phyloP scores from a whole-genome alignment of 495 filamentous ascomycete genomes.

The Immersiella caudata region DNA sequence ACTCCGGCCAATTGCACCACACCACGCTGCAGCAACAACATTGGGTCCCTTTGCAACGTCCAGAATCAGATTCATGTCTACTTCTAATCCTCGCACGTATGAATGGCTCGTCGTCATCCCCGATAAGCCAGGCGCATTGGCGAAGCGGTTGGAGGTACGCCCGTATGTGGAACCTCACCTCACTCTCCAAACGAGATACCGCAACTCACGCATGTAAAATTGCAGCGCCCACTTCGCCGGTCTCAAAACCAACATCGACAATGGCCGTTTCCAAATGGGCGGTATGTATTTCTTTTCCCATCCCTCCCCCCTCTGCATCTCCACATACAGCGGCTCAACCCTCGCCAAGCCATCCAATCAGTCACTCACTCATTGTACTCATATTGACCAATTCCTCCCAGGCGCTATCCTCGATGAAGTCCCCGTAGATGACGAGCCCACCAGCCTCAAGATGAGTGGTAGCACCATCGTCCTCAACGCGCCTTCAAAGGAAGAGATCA shows the following conservation, averaged over 20 bases:
- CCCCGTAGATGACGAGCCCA: constrained; percentile 62
- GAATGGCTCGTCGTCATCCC: constrained; percentile 89
- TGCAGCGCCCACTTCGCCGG: constrained; percentile 52
- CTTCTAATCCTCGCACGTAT: constrained; percentile 48
- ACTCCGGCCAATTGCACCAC: background rate
- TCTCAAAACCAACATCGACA: constrained; percentile 47
- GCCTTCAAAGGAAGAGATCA: constrained; percentile 67
- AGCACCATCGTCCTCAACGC: constrained; percentile 66
- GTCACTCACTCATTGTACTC: too few relatives aligned
- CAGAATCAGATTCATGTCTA: constrained; percentile 44
- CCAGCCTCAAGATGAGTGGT: constrained; percentile 65
- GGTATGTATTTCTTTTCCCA: constrained; percentile 43
- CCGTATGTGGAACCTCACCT: constrained; percentile 54
- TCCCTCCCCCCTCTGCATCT: background rate
- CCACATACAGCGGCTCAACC: background rate
- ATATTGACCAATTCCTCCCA: constrained; percentile 34
- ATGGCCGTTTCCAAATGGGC: constrained; percentile 57
- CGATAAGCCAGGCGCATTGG: constrained; percentile 67
- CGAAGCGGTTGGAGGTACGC: constrained; percentile 71
- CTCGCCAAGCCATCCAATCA: background rate
- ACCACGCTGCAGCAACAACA: background rate
- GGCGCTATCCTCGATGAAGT: constrained; percentile 72
- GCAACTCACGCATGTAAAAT: background rate
- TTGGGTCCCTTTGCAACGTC: too few relatives aligned
- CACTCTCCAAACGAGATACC: too few relatives aligned